Evolutionary conservation across 352 stramenopile genomes (phyloP).

Genomic region (Phytophthora hibernalis): DNA sequence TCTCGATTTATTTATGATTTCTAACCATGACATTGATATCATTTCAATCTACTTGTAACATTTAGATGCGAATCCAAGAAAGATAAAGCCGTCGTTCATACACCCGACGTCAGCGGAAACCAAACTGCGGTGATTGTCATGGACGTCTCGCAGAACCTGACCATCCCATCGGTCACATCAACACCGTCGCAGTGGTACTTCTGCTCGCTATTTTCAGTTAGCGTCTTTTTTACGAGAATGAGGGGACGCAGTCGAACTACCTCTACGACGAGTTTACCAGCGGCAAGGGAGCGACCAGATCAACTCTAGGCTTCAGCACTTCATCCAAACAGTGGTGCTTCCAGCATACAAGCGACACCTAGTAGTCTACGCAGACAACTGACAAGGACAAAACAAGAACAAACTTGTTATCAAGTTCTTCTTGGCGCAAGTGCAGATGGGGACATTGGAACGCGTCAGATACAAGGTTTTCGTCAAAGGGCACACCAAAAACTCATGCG

Average conservation of each 20-base stretch:
- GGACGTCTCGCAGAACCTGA: too few species aligned
- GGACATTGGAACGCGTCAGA: slow-evolving; percentile 11
- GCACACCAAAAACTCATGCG: slow-evolving; percentile 30
- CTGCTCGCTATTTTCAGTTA: slow-evolving; percentile 20
- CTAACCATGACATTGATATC: slow-evolving; percentile 11
- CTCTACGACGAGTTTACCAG: neutral
- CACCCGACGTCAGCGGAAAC: too few species aligned
- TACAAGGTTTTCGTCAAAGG: too few species aligned
- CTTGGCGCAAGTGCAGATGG: too few species aligned
- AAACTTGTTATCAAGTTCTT: too few species aligned
- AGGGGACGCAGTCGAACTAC: slow-evolving; percentile 12
- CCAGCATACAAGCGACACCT: neutral
- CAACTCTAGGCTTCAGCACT: slow-evolving; percentile 14
- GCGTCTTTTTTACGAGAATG: slow-evolving; percentile 28
- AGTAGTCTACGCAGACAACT: slow-evolving; percentile 28
- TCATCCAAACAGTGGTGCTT: slow-evolving; percentile 6
- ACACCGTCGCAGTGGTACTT: too few species aligned
- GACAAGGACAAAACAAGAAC: slow-evolving; percentile 23
- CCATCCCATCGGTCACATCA: too few species aligned
- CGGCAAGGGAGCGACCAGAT: slow-evolving; percentile 17
- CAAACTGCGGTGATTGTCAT: too few species aligned
- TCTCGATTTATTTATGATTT: slow-evolving; percentile 10
- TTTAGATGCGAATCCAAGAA: slow-evolving; percentile 8
- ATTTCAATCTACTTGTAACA: slow-evolving; percentile 4
- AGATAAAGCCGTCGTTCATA: neutral